Percentiles rank a stretch among this genome's conserved stretches.
Evolutionary conservation across 2,329 filamentous ascomycete species (phyloP).

Genomic region (Penicillium glabrum): DNA sequence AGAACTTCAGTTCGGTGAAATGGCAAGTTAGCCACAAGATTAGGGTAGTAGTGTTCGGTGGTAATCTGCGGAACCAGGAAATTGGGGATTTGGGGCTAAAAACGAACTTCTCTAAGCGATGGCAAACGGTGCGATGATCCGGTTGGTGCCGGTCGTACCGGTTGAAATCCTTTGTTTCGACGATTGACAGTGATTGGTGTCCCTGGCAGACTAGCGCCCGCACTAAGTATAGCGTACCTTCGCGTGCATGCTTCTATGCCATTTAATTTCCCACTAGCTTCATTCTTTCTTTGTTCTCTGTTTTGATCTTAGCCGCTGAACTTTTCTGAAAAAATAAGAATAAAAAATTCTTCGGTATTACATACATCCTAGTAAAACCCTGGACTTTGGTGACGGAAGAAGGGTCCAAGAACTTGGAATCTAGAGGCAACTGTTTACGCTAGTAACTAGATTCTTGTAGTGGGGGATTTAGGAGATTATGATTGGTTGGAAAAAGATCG

Average conservation of each 20-base stretch:
- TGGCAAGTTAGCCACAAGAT: neutral
- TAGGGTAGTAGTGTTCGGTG: neutral
- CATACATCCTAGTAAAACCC: neutral
- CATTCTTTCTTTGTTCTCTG: neutral
- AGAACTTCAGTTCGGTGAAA: neutral
- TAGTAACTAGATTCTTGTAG: neutral
- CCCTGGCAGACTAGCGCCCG: constrained; percentile 1
- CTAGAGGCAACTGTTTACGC: no score
- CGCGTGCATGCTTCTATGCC: neutral
- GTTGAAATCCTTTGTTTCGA: neutral
- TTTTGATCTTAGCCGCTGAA: neutral
- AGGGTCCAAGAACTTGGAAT: no score
- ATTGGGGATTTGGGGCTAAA: neutral
- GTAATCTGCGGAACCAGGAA: neutral
- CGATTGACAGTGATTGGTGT: constrained; percentile 6
- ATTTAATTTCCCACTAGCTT: neutral
- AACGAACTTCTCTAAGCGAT: neutral
- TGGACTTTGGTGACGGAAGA: neutral
- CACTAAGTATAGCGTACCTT: neutral
- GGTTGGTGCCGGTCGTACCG: constrained; percentile 11
- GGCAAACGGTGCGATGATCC: constrained; percentile 15
- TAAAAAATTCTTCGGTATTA: no score
- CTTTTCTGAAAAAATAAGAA: neutral
- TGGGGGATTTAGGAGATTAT: neutral
- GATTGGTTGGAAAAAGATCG: neutral